Percentiles rank a stretch among this genome's conserved stretches.
phyloP scores from a whole-genome alignment of 306 rosid genomes.

The Dryas drummondii region DNA sequence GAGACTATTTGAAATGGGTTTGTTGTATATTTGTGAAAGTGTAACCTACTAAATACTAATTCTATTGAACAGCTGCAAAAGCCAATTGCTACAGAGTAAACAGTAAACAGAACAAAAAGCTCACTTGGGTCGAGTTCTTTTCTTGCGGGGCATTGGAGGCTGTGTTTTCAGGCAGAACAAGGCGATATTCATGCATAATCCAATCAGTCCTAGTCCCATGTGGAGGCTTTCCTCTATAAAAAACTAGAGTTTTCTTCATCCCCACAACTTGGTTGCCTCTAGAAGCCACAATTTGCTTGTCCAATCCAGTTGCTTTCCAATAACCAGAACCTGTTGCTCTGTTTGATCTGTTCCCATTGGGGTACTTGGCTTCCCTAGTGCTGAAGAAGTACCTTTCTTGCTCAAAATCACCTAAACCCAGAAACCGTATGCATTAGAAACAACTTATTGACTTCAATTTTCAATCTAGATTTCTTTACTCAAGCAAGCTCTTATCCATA shows the following conservation, averaged over 20 bases:
- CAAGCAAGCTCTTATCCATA: neutral
- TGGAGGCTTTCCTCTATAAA: conserved; percentile 87
- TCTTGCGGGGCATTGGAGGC: conserved; percentile 16
- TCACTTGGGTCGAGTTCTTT: conserved; percentile 37
- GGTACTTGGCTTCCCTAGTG: conserved; percentile 87
- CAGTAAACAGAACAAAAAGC: neutral
- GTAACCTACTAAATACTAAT: neutral
- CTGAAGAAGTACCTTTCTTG: conserved; percentile 93
- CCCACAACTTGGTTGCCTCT: conserved; percentile 63
- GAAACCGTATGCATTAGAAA: conserved; percentile 7
- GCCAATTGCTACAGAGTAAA: too few relatives aligned
- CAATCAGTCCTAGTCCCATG: conserved; percentile 89
- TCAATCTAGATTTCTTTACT: neutral
- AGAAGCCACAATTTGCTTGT: conserved; percentile 58
- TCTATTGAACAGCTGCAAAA: neutral
- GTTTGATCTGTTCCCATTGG: conserved; percentile 90
- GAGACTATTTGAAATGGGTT: neutral
- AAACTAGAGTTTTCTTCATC: conserved; percentile 91
- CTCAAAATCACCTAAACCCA: conserved; percentile 60
- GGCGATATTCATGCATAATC: conserved; percentile 99
- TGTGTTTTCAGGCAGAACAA: conserved; percentile 29
- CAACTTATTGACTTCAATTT: neutral
- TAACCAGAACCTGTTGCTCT: conserved; percentile 88
- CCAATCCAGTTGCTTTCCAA: conserved; percentile 97
- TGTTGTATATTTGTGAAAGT: neutral